phyloP scores from a whole-genome alignment of 495 filamentous ascomycete species.

The Eremomyces bilateralis region DNA sequence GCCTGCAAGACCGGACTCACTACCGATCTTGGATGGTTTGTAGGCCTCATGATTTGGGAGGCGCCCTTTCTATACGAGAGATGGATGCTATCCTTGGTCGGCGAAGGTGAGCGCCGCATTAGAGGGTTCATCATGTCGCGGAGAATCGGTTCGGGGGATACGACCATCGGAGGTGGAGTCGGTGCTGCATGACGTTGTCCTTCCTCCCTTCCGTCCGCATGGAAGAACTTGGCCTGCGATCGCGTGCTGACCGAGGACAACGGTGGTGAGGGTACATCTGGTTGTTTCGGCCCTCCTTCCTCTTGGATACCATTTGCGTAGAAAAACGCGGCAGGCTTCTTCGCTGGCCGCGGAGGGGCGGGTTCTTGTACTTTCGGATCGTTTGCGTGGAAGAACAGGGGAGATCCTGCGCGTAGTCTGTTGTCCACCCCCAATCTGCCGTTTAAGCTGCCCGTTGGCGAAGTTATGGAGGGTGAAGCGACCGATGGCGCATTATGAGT shows the following conservation, averaged over 20 bases:
- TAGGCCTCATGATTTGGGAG: constrained; percentile 17
- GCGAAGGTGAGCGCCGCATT: constrained; percentile 13
- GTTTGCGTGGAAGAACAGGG: constrained; percentile 21
- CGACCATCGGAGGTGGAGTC: constrained; percentile 10
- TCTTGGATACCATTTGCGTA: constrained; percentile 18
- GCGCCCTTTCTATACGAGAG: constrained; percentile 22
- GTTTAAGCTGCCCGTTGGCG: too few species aligned
- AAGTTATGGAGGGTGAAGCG: too few species aligned
- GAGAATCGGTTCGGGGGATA: constrained; percentile 7
- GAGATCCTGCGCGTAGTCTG: constrained; percentile 4
- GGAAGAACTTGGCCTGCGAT: constrained; percentile 18
- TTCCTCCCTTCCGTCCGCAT: constrained; percentile 25
- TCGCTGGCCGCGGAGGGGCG: constrained; percentile 8
- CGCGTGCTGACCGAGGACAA: constrained; percentile 7
- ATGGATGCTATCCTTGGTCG: constrained; percentile 20
- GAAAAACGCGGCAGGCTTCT: constrained; percentile 17
- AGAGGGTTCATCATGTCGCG: constrained; percentile 3
- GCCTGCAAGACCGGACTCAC: too few species aligned
- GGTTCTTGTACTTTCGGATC: constrained; percentile 11
- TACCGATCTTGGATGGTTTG: constrained; percentile 2
- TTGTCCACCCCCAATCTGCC: too few species aligned
- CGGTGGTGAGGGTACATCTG: constrained; percentile 11
- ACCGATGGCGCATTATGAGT: too few species aligned
- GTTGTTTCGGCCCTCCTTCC: constrained; percentile 2
- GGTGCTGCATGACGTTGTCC: constrained; percentile 11